Evolutionary conservation across 1,284 basidiomycete genomes (phyloP).

Genomic region (Papiliotrema terrestris): DNA sequence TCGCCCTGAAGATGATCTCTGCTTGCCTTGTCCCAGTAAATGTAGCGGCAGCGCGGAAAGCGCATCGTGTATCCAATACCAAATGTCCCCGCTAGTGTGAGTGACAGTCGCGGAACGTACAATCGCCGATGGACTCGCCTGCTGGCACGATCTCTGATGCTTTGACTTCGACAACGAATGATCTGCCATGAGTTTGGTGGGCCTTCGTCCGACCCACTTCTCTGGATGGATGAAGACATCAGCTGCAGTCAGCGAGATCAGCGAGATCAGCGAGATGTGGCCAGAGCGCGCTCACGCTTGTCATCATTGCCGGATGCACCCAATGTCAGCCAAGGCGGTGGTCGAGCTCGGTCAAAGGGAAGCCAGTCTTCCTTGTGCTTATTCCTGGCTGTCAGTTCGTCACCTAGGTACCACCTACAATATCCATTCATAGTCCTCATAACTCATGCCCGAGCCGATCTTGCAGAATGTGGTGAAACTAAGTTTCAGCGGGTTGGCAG

Average conservation of each 20-base stretch:
- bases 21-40: slow-evolving; percentile 54
- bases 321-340: slow-evolving; percentile 42
- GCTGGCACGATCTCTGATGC: slow-evolving; percentile 78
- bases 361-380: slow-evolving; percentile 46
- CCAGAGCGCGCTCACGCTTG: slow-evolving; percentile 36
- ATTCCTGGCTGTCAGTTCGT: slow-evolving; percentile 22
- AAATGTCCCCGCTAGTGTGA: slow-evolving; percentile 54
- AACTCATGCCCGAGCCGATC: slow-evolving; percentile 80
- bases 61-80: slow-evolving; percentile 56
- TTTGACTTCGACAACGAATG: slow-evolving; percentile 74
- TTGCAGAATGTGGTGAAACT: slow-evolving; percentile 62
- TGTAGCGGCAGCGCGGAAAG: slow-evolving; percentile 77
- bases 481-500: too few species aligned
- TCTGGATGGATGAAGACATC: slow-evolving; percentile 50
- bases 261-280: too few species aligned
- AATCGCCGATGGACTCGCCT: slow-evolving; percentile 51
- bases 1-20: slow-evolving; percentile 29
- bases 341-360: slow-evolving; percentile 41
- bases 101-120: slow-evolving; percentile 17
- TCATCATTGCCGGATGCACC: slow-evolving; percentile 42
- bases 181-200: slow-evolving; percentile 19
- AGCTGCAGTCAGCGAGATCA: slow-evolving; percentile 27
- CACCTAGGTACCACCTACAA: slow-evolving; percentile 22
- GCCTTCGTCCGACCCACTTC: slow-evolving; percentile 26
- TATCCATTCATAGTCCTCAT: slow-evolving; percentile 74